These are phyloP conservation scores for Cichorium intybus DNA, from an alignment of 140 eudicot genomes.

Conservation along the genomic window DNA sequence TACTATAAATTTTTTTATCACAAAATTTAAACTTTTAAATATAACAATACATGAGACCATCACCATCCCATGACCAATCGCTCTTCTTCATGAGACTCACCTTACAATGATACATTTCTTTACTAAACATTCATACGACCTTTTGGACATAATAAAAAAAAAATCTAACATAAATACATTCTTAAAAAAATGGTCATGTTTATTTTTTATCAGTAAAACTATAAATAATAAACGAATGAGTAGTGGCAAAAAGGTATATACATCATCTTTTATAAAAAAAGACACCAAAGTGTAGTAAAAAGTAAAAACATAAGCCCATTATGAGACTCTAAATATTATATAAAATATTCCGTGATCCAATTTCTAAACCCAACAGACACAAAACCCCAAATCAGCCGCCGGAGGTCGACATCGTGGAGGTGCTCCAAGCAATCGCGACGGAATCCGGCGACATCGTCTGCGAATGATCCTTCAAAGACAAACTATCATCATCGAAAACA, in stretches of 20 bases:
- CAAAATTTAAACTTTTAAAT: no score
- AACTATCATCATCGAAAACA: slow-evolving; percentile 41
- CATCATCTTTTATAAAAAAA: slow-evolving; percentile 7
- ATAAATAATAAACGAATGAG: slow-evolving; percentile 29
- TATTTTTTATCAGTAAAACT: not conserved
- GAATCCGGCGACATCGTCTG: slow-evolving; percentile 53
- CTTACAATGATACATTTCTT: no score
- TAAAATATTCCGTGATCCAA: not conserved
- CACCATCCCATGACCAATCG: no score
- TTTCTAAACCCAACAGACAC: not conserved
- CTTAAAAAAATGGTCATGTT: no score
- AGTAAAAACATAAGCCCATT: slow-evolving; percentile 4
- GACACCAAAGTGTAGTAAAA: slow-evolving; percentile 9
- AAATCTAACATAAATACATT: no score
- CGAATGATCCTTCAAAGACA: slow-evolving; percentile 29
- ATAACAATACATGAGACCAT: no score
- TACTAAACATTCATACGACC: no score
- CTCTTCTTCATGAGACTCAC: no score
- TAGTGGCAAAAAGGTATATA: slow-evolving; percentile 31
- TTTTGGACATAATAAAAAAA: no score
- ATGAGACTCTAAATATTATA: slow-evolving; percentile 1
- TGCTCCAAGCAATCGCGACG: slow-evolving; percentile 46
- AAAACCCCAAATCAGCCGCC: slow-evolving; percentile 31
- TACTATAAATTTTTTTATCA: no score
- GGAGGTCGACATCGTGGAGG: slow-evolving; percentile 31